phyloP scores from a whole-genome alignment of 305 asterid species.

The Caryopteris hybrid region DNA sequence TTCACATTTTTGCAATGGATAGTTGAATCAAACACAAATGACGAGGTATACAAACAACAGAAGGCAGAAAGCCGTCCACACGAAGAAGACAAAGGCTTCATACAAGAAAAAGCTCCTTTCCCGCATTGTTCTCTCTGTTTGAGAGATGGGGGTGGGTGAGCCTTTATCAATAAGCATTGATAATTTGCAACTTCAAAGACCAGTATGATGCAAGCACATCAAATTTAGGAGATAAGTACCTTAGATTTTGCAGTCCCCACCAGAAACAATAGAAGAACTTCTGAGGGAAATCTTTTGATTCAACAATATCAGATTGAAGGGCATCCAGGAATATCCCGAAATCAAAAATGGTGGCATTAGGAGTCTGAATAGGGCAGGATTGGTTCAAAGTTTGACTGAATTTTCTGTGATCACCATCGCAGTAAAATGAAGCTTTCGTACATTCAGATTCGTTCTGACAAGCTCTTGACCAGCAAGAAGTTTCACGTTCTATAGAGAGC shows the following conservation, averaged over 20 bases:
- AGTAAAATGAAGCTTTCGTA: slow-evolving; percentile 25
- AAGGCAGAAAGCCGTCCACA: background rate
- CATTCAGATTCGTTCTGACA: slow-evolving; percentile 25
- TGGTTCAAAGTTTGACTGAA: slow-evolving; percentile 16
- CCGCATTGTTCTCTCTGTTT: no score
- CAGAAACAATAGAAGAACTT: slow-evolving; percentile 51
- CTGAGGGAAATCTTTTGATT: slow-evolving; percentile 41
- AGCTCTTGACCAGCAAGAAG: slow-evolving; percentile 41
- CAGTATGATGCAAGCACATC: background rate
- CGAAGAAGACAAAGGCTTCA: background rate
- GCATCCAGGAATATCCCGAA: slow-evolving; percentile 45
- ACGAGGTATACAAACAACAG: no score
- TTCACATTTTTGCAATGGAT: background rate
- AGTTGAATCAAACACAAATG: no score
- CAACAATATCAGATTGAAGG: slow-evolving; percentile 43
- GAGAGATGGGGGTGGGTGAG: background rate
- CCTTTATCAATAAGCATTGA: background rate
- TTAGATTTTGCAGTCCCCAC: slow-evolving; percentile 53
- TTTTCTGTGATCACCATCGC: slow-evolving; percentile 13
- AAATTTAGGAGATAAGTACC: slow-evolving; percentile 19
- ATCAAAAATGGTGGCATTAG: slow-evolving; percentile 30
- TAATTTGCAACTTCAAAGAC: background rate
- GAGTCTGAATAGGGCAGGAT: slow-evolving; percentile 32
- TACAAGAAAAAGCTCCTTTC: background rate
- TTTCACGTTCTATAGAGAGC: slow-evolving; percentile 42